Base-by-base conservation (phyloP, 2,329 filamentous ascomycete genomes). In the Penicillium rolfsii region DNA sequence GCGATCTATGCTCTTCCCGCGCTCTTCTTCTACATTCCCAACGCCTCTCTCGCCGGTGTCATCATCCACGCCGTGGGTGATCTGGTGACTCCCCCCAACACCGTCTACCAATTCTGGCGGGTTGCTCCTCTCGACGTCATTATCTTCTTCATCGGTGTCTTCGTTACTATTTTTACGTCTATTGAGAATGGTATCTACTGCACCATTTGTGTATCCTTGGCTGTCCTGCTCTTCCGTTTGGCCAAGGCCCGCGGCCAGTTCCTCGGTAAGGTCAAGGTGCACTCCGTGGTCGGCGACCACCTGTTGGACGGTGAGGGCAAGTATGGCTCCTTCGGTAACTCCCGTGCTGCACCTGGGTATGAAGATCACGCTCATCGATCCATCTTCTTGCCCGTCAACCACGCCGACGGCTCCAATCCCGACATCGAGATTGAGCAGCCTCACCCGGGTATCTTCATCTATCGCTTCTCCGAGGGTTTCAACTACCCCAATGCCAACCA, bases 61-160 rank as follows among this genome's bases (percentile, higher is more conserved):
- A 97, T 98, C 67, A 97, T 98, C 64, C 94, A 98, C 74, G 95
- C 95, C 2, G 94, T 98, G 2, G 91, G 91, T 60, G 94, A 98
- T 74, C 80, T 99, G 58, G 91, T 98, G 74, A 96, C 93, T 0
- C 88, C 92, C 0, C 94, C 94, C 4, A 93, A 96, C 74, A 93
- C 90, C 0, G 85, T 98, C 12, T 97, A 97, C 76, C 90, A 95
- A 71, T 99, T 98, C 80, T 99, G 94, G 94, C 86, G 88, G 45
- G 91, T 97, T 5, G 95, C 92, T 0, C 95, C 95, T 0, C 74
- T 97, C 1, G 95, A 99, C 74, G 91, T 96, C 0, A 70, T 95
- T 52, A 93, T 98, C 73, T 99, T 97, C 83, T 94, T 98, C 70
- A 85, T 91, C 12, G 95, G 95, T 76, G 93, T 99, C 0, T 78